Evolutionary conservation across 768 basidiomycete genomes (phyloP), one percentile per base, ranked within the genome.

Genomic region (Russula foetens): DNA sequence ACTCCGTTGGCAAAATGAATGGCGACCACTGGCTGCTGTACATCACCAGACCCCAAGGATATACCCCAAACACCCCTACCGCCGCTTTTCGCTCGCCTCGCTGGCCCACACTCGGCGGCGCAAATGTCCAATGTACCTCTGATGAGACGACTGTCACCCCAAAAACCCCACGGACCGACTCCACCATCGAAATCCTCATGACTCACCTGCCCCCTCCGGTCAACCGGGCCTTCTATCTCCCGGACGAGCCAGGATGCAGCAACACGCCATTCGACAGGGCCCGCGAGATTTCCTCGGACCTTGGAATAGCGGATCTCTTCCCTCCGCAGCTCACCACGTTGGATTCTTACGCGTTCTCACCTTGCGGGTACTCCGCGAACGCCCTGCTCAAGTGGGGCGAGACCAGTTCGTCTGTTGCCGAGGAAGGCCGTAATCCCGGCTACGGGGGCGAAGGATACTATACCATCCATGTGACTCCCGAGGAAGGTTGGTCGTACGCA

Each of bases 11-110:
- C 60, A 95, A 94, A 69, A 90, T 96, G 72, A 99, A 99, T 72
- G 92, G 96, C 50, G 94, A 98, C 73, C 97, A 99, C 75, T 99
- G 97, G 97, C 75, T 98, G 49, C 84, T 98, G 43, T 99, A 98
- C 75, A 80, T 98, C 67, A 93, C 92, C 21, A 79, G 76, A 1
- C 87, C 90, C 15, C 69, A 72, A 31, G 74, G 75, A 46, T 60
- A 63, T 52, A n/a, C 66, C 69, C 53, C 63, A 63, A 44, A 59
- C 63, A 49, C 62, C 23, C 44, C 59, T 48, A 35, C 50, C 9
- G 1, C 60, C 51, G 6, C 31, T 29, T 19, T 53, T 54, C 46
- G 52, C 66, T 71, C 57, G 8, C 68, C 66, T 65, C 66, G 52
- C 21, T 56, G 24, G 19, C 19, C 51, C 35, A 50, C 41, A 15